phyloP scores from a whole-genome alignment of 129 eudicot genomes.

The Heracleum sosnowskyi region DNA sequence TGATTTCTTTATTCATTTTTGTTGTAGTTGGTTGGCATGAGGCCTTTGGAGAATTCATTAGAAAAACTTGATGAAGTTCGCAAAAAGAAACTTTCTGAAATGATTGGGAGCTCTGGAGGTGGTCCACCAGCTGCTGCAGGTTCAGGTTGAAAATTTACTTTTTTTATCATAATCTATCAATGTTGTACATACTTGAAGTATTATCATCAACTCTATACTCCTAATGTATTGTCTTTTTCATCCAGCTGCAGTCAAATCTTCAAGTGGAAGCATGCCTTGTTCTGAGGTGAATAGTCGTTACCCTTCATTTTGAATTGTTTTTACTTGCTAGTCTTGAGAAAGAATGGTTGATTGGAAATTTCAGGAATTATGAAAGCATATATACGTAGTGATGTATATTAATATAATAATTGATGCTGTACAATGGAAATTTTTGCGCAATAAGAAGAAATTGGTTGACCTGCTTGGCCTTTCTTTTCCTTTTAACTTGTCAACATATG shows the following conservation, averaged over 20 bases:
- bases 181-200: background rate
- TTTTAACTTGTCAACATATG: background rate
- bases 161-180: background rate
- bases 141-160: conserved; percentile 40
- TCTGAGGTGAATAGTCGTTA: conserved; percentile 41
- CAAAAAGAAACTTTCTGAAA: conserved; percentile 82
- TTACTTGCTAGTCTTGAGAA: background rate
- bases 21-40: conserved; percentile 85
- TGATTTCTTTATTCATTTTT: background rate
- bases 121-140: conserved; percentile 41
- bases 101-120: conserved; percentile 84
- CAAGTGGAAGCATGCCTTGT: conserved; percentile 45
- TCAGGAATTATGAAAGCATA: background rate
- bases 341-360: background rate
- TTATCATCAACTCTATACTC: conserved; percentile 5
- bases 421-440: too few relatives aligned
- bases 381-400: background rate
- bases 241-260: conserved; percentile 44
- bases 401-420: background rate
- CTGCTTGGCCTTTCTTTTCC: background rate
- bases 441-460: background rate
- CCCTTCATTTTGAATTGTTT: background rate
- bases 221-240: background rate
- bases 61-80: conserved; percentile 98
- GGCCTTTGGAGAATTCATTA: conserved; percentile 93